Conservation (phyloP, 2,329 filamentous ascomycete genomes). For the Tolypocladium ovalisporum region DNA sequence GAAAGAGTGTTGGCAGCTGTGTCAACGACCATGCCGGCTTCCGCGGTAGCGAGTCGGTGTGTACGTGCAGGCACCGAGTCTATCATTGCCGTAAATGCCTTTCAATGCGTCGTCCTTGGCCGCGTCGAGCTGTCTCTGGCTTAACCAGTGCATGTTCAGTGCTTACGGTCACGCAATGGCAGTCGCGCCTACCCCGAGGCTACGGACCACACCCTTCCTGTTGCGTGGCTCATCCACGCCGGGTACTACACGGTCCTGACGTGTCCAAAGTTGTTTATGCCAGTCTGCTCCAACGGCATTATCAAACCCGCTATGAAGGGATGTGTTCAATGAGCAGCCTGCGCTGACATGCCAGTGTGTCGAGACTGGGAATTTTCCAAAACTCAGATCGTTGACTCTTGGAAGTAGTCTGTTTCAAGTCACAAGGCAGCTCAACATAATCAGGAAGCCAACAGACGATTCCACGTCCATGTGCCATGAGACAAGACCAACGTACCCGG, state of each 20-base stretch:
- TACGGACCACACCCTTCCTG: not conserved
- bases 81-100: not conserved
- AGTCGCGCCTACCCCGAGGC: not conserved
- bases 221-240: not conserved
- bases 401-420: too few species aligned
- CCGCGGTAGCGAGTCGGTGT: not conserved
- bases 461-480: not conserved
- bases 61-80: not conserved
- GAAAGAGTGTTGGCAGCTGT: not conserved
- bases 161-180: not conserved
- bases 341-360: not conserved
- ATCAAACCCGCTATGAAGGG: not conserved
- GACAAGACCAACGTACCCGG: not conserved
- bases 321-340: not conserved
- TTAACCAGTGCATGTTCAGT: not conserved
- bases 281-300: not conserved
- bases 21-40: not conserved
- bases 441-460: not conserved
- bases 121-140: not conserved
- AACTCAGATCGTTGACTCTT: too few species aligned
- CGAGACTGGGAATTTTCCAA: not conserved
- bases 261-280: not conserved
- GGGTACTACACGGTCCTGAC: not conserved
- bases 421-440: too few species aligned
- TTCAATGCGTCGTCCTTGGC: not conserved